These are phyloP conservation scores for Aureobasidium sp. DNA, from an alignment of 2,329 filamentous ascomycete genomes.

Conservation along the genomic window DNA sequence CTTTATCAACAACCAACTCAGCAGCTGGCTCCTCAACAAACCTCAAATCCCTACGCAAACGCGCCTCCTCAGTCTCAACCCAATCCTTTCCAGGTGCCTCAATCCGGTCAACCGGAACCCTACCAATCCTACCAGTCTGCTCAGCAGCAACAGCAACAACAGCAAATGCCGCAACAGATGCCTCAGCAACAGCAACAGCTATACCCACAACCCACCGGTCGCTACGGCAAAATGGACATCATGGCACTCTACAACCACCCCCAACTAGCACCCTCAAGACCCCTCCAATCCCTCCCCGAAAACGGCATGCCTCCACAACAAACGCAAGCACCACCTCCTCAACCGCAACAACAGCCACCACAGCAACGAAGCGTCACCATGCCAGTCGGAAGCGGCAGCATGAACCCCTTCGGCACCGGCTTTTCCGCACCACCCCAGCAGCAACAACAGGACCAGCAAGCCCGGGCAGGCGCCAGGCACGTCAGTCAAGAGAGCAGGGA, in stretches of 20 bases:
- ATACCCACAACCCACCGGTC: slow-evolving; percentile 20
- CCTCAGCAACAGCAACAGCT: slow-evolving; percentile 28
- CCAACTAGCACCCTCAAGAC: slow-evolving; percentile 39
- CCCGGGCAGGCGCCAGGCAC: slow-evolving; percentile 30
- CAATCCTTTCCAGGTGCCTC: slow-evolving; percentile 1
- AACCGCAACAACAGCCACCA: too few relatives aligned
- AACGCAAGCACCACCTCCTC: slow-evolving; percentile 20
- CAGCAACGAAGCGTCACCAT: slow-evolving; percentile 32
- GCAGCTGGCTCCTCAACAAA: slow-evolving; percentile 20
- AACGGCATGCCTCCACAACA: slow-evolving; percentile 22
- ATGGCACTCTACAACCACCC: slow-evolving; percentile 64
- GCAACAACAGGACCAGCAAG: slow-evolving; percentile 21
- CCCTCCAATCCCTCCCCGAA: slow-evolving; percentile 29
- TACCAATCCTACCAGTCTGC: slow-evolving; percentile 20
- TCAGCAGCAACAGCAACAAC: slow-evolving; percentile 24
- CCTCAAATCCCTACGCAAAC: slow-evolving; percentile 16
- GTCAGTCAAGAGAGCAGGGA: slow-evolving; percentile 62
- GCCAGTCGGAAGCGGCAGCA: slow-evolving; percentile 22
- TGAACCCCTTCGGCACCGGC: slow-evolving; percentile 24
- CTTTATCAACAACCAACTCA: slow-evolving; percentile 19
- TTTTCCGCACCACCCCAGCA: slow-evolving; percentile 14
- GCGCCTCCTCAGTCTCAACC: slow-evolving; percentile 8
- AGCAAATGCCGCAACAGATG: slow-evolving; percentile 24
- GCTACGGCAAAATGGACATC: slow-evolving; percentile 64
- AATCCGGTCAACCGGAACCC: neutral